Evolutionary conservation across 2,329 filamentous ascomycete genomes (phyloP).

Genomic region (Tolypocladium guangdongense): DNA sequence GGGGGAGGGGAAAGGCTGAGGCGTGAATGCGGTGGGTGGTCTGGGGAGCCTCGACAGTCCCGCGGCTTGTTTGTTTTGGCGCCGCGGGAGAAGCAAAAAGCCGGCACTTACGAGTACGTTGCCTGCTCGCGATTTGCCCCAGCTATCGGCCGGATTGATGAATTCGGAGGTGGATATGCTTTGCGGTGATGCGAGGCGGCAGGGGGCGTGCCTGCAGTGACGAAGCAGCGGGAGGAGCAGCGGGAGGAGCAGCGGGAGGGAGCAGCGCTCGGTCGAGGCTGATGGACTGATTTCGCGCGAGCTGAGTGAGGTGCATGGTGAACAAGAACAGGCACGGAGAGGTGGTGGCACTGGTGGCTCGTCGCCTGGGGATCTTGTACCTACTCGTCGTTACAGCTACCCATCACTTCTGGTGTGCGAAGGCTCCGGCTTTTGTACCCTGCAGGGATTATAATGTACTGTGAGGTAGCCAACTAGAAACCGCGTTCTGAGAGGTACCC

Average conservation of each 20-base stretch:
- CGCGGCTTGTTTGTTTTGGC: not conserved
- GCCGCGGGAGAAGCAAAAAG: not conserved
- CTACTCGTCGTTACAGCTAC: too few relatives aligned
- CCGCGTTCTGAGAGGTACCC: too few relatives aligned
- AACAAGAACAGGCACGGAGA: too few relatives aligned
- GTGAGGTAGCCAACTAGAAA: too few relatives aligned
- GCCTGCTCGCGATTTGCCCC: not conserved
- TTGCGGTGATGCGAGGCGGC: not conserved
- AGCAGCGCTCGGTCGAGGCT: too few relatives aligned
- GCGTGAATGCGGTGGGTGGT: not conserved
- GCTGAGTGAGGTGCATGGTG: not conserved
- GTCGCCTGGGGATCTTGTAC: not conserved
- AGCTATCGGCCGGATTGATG: not conserved
- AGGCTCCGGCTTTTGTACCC: too few relatives aligned
- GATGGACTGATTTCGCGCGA: not conserved
- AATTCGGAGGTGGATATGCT: not conserved
- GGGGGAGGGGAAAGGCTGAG: not conserved
- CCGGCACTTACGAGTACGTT: not conserved
- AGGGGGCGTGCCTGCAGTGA: not conserved
- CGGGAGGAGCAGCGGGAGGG: too few relatives aligned
- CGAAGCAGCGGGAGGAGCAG: not conserved
- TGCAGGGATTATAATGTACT: too few relatives aligned
- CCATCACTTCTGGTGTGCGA: too few relatives aligned
- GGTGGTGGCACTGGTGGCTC: too few relatives aligned
- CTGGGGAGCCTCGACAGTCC: not conserved